These are phyloP conservation scores for Starmerella potacharoeniae DNA, from an alignment of 805 yeast genomes.

Conservation along the genomic window DNA sequence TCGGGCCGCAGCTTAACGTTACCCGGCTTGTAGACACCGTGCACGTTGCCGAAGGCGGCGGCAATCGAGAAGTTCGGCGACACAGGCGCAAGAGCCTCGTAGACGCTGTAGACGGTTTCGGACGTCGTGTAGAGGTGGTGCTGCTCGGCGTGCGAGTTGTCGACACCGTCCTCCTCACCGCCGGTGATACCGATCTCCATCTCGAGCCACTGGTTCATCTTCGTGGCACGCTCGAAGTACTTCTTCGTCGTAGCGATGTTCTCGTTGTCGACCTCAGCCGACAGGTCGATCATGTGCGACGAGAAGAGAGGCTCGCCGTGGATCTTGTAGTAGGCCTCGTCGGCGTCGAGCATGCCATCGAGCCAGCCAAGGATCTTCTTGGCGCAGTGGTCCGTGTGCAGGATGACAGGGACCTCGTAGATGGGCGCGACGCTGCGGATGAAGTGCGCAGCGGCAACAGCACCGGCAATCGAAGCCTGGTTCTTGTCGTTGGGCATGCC, in stretches of 20 bases:
- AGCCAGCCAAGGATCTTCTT: slow-evolving; percentile 95
- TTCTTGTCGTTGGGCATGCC: slow-evolving; percentile 92
- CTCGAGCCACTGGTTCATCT: slow-evolving; percentile 94
- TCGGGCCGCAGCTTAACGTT: slow-evolving; percentile 88
- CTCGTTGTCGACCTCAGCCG: slow-evolving; percentile 93
- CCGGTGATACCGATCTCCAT: slow-evolving; percentile 99
- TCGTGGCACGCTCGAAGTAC: slow-evolving; percentile 89
- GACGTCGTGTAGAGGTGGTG: slow-evolving; percentile 72
- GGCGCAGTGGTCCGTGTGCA: slow-evolving; percentile 99
- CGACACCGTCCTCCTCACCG: slow-evolving; percentile 99
- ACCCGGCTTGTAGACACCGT: slow-evolving; percentile 99
- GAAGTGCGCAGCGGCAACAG: slow-evolving; percentile 96
- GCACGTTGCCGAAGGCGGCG: slow-evolving; percentile 98
- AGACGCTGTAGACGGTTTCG: slow-evolving; percentile 84
- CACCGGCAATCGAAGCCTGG: slow-evolving; percentile 86
- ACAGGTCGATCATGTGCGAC: slow-evolving; percentile 96
- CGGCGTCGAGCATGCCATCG: slow-evolving; percentile 96
- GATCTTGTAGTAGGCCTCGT: slow-evolving; percentile 75
- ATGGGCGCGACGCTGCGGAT: slow-evolving; percentile 92
- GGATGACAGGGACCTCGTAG: slow-evolving; percentile 91
- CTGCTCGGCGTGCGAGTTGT: slow-evolving; percentile 85
- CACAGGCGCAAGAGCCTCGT: slow-evolving; percentile 80
- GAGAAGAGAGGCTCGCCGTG: slow-evolving; percentile 96
- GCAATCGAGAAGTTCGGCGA: slow-evolving; percentile 98
- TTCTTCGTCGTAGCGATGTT: slow-evolving; percentile 89